Percentiles rank a stretch among this genome's conserved stretches.
Evolutionary conservation across 2,329 filamentous ascomycete genomes (phyloP).

Genomic region (Trichothecium roseum): DNA sequence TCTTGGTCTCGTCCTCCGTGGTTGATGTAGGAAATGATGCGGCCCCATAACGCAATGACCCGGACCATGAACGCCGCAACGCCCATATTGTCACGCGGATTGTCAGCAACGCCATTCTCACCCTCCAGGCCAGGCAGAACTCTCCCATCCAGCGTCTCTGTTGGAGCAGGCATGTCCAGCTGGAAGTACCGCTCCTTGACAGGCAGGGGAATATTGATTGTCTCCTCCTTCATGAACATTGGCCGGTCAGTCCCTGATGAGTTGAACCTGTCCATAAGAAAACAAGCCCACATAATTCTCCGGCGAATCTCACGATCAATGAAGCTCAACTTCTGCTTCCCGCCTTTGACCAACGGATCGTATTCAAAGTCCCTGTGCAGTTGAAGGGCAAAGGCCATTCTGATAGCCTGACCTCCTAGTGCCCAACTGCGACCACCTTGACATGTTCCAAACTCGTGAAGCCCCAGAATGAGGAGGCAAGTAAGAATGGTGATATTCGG

Average conservation of each 20-base stretch:
- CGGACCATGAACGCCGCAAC: constrained; percentile 85
- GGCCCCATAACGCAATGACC: constrained; percentile 79
- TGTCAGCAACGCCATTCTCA: constrained; percentile 49
- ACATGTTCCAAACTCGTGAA: constrained; percentile 95
- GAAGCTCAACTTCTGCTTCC: constrained; percentile 63
- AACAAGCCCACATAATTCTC: constrained; percentile 96
- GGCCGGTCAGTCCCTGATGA: constrained; percentile 90
- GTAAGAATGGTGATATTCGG: constrained; percentile 95
- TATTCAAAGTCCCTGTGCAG: constrained; percentile 84
- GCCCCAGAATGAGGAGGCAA: constrained; percentile 74
- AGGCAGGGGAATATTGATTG: constrained; percentile 79
- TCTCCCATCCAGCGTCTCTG: constrained; percentile 69
- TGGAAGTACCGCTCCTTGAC: constrained; percentile 86
- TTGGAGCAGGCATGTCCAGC: constrained; percentile 80
- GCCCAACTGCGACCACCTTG: constrained; percentile 95
- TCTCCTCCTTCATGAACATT: constrained; percentile 82
- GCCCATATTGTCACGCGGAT: constrained; percentile 75
- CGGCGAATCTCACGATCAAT: constrained; percentile 88
- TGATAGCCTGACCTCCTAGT: constrained; percentile 84
- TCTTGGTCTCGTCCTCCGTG: constrained; percentile 79
- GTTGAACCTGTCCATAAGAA: constrained; percentile 95
- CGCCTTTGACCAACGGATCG: constrained; percentile 59
- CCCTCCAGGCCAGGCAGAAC: constrained; percentile 53
- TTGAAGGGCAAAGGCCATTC: constrained; percentile 94
- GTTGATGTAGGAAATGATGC: constrained; percentile 81